A percentile compares a stretch with the other conserved stretches of the same genome.
Evolutionary conservation across 225 moss, liverwort and hornwort genomes (phyloP).

Genomic region (Marchantia paleacea): DNA sequence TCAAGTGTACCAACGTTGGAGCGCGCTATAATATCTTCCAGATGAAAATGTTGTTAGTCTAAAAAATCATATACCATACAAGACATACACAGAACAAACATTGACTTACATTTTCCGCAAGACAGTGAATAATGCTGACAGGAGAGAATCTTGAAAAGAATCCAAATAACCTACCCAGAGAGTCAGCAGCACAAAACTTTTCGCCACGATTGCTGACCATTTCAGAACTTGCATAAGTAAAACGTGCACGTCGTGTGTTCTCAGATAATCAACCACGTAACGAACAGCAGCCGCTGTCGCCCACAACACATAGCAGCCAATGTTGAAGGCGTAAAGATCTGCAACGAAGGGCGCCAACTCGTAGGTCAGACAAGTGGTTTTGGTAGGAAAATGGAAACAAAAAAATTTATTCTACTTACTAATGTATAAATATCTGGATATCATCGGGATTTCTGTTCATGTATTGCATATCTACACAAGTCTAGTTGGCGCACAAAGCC

Average conservation of each 20-base stretch:
- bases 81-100: neutral
- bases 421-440: neutral
- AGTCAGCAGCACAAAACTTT: slow-evolving; percentile 76
- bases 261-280: slow-evolving; percentile 79
- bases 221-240: slow-evolving; percentile 85
- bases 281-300: slow-evolving; percentile 85
- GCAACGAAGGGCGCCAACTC: slow-evolving; percentile 18
- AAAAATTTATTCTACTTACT: neutral
- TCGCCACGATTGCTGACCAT: slow-evolving; percentile 97
- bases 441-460: no score
- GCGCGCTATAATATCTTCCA: no score
- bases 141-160: neutral
- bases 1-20: neutral
- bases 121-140: neutral
- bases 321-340: slow-evolving; percentile 99
- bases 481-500: no score
- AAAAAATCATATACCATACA: neutral
- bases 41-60: no score
- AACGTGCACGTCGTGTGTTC: slow-evolving; percentile 80
- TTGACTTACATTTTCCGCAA: neutral
- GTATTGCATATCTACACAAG: neutral
- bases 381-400: neutral
- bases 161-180: slow-evolving; percentile 71
- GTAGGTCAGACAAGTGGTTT: neutral
- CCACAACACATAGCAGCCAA: slow-evolving; percentile 95